Percentiles rank a stretch among this genome's conserved stretches.
Evolutionary conservation across 169 alveolate genomes (phyloP).

Genomic region (Cryptosporidium tyzzeri): DNA sequence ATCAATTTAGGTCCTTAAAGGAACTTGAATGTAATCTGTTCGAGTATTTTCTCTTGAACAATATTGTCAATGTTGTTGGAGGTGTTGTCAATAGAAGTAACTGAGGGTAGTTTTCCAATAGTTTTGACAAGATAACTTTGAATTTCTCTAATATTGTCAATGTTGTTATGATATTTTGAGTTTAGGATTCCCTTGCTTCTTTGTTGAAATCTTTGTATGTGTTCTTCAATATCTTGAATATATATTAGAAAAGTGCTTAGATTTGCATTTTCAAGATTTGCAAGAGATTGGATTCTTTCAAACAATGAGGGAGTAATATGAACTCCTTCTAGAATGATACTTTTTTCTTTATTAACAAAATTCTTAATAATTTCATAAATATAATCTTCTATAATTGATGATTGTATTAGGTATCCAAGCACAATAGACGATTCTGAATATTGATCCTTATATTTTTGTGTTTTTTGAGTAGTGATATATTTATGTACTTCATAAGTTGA

Average conservation of each 20-base stretch:
- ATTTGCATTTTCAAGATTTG: background rate
- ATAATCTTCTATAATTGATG: slow-evolving; percentile 81
- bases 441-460: background rate
- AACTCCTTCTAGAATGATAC: slow-evolving; percentile 88
- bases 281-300: slow-evolving; percentile 79
- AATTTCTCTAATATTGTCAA: slow-evolving; percentile 19
- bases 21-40: slow-evolving; percentile 14
- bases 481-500: slow-evolving; percentile 72
- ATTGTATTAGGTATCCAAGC: slow-evolving; percentile 83
- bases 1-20: background rate
- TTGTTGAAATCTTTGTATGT: slow-evolving; percentile 49
- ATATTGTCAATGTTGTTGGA: slow-evolving; percentile 47
- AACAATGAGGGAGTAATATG: slow-evolving; percentile 83
- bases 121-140: slow-evolving; percentile 26
- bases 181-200: slow-evolving; percentile 60
- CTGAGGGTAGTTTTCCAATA: background rate
- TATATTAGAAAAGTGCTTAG: slow-evolving; percentile 40
- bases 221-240: slow-evolving; percentile 42
- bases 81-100: slow-evolving; percentile 53
- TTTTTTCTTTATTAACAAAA: slow-evolving; percentile 76
- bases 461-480: background rate
- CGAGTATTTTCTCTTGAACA: slow-evolving; percentile 20
- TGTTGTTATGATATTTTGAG: slow-evolving; percentile 43
- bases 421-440: slow-evolving; percentile 80
- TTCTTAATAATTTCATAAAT: slow-evolving; percentile 81